Base-by-base conservation (phyloP, 2,329 filamentous ascomycete genomes). In the Aspergillus japonicus region DNA sequence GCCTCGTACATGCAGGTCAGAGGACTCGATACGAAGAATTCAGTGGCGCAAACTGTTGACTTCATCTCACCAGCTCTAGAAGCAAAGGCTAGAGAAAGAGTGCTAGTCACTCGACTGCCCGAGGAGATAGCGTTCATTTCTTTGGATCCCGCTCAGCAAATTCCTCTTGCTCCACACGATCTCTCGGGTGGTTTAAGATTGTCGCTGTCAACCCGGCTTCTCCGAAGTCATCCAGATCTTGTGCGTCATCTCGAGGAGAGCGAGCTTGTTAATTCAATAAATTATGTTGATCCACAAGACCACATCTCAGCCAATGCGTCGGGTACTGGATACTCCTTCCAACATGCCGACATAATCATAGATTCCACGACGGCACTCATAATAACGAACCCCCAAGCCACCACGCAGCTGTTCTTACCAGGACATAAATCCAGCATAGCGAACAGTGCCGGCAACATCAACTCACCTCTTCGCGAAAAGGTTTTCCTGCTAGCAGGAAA, bases 391-490 rank as follows among this genome's bases (percentile, higher is more conserved):
- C 77, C 93, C 5, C 85, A 93, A 62, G 86, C 88, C 64, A 81
- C 89, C 26, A 89, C 87, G 48, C 93, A 96, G 68, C 85, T 82
- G 51, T 80, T 88, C 2, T 79, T 92, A 0, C 90, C 91, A 0
- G 87, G 88, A 0, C 82, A 85, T 55, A 78, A 73, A 8, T 62
- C 68, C 14, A 44, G 42, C 19, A 60, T 56, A 1, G 0, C 19
- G 1, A 55, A 21, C 12, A 50, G 54, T 0, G 49, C 56, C 0
- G 71, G 76, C 23, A 62, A 58, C 11, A 60, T 69, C 26, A 64
- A 68, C 39, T 77, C 80, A 3, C 75, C 78, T 14, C 77, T 92
- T 14, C 82, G 83, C 42, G 80, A 86, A 54, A 80, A 82, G 2
- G 77, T 94, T 10, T 69, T 75, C 3, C 74, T 71, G 7, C 77